phyloP scores from a whole-genome alignment of 2,329 filamentous ascomycete species.

The Xylariaceae sp. region DNA sequence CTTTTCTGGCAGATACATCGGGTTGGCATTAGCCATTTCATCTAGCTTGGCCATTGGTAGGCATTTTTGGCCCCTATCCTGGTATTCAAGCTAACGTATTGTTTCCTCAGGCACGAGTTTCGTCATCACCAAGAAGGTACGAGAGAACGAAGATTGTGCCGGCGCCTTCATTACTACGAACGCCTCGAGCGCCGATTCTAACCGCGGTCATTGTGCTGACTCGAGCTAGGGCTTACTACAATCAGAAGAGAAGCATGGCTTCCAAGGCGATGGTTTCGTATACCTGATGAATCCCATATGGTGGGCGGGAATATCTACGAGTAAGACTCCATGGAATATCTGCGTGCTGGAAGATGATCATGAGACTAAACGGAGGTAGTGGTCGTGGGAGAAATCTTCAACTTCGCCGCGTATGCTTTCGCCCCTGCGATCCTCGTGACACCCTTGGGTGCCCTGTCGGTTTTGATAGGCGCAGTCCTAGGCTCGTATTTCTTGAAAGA shows the following conservation, averaged over 20 bases:
- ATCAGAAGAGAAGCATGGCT: slow-evolving; percentile 85
- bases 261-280: slow-evolving; percentile 92
- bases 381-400: slow-evolving; percentile 88
- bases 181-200: slow-evolving; percentile 1
- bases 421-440: slow-evolving; percentile 98
- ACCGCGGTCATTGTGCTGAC: slow-evolving; percentile 14
- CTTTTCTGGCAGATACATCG: slow-evolving; percentile 58
- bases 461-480: slow-evolving; percentile 89
- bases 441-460: slow-evolving; percentile 85
- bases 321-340: slow-evolving; percentile 46
- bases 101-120: slow-evolving; percentile 73
- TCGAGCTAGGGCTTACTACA: slow-evolving; percentile 71
- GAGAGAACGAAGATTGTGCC: slow-evolving; percentile 22
- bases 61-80: slow-evolving; percentile 24
- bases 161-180: neutral
- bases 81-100: slow-evolving; percentile 13
- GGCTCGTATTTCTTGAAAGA: slow-evolving; percentile 93
- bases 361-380: slow-evolving; percentile 47
- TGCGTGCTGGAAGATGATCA: neutral
- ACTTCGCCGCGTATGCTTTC: slow-evolving; percentile 97
- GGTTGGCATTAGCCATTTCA: slow-evolving; percentile 67
- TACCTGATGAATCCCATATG: slow-evolving; percentile 93
- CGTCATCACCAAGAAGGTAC: slow-evolving; percentile 97
- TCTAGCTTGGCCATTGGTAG: slow-evolving; percentile 73
- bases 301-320: slow-evolving; percentile 91